These are phyloP conservation scores for Ciborinia camelliae DNA, from an alignment of 2,329 filamentous ascomycete species.

Conservation along the genomic window DNA sequence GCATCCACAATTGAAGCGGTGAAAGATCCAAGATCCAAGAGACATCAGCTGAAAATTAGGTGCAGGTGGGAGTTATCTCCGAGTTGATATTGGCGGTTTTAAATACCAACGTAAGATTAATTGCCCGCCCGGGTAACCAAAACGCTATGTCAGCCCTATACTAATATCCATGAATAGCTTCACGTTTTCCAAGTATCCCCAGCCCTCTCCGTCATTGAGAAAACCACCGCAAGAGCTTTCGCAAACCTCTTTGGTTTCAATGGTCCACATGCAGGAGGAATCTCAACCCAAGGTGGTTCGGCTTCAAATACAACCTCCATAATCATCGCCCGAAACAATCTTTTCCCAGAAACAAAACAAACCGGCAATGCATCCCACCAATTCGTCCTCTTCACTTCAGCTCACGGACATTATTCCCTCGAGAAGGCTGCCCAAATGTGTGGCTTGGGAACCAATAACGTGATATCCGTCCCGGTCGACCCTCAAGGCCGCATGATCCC, in stretches of 20 bases:
- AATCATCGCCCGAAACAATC: slow-evolving; percentile 79
- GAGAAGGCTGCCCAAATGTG: slow-evolving; percentile 92
- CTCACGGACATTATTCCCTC: slow-evolving; percentile 89
- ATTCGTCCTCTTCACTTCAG: slow-evolving; percentile 84
- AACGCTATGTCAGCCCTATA: not conserved
- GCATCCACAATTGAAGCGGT: slow-evolving; percentile 15
- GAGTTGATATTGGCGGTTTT: slow-evolving; percentile 81
- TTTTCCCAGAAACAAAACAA: slow-evolving; percentile 75
- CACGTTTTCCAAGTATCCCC: slow-evolving; percentile 95
- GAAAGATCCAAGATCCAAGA: not conserved
- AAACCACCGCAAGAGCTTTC: slow-evolving; percentile 69
- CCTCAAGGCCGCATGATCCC: slow-evolving; percentile 67
- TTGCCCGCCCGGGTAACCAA: not conserved
- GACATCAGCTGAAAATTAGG: slow-evolving; percentile 2
- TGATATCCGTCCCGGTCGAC: slow-evolving; percentile 74
- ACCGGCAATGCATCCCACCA: slow-evolving; percentile 61
- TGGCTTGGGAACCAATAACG: slow-evolving; percentile 73
- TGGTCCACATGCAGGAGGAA: slow-evolving; percentile 64
- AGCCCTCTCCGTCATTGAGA: slow-evolving; percentile 82
- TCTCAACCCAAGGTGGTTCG: slow-evolving; percentile 73
- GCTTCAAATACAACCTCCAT: slow-evolving; percentile 83
- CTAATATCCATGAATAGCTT: slow-evolving; percentile 45
- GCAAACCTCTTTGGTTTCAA: slow-evolving; percentile 74
- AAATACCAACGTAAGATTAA: slow-evolving; percentile 74
- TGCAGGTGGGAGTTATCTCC: slow-evolving; percentile 72